Percentiles rank a stretch among this genome's conserved stretches.
Evolutionary conservation across 495 filamentous ascomycete genomes (phyloP).

Genomic region (Emericellopsis terricola): DNA sequence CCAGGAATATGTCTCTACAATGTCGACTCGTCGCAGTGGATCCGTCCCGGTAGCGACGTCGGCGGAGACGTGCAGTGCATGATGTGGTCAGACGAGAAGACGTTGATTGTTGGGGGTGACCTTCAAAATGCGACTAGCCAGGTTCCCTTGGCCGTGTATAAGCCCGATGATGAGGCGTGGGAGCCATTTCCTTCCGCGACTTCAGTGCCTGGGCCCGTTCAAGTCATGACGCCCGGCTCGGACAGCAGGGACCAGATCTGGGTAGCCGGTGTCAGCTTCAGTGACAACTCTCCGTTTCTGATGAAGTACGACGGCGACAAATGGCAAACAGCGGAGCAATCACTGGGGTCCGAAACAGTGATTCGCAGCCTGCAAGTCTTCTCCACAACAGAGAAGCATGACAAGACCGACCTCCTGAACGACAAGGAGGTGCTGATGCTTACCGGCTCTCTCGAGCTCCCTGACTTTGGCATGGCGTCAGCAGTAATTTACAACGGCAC

Average conservation of each 20-base stretch:
- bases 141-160: slow-evolving; percentile 58
- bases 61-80: slow-evolving; percentile 49
- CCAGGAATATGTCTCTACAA: slow-evolving; percentile 65
- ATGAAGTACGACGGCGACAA: slow-evolving; percentile 49
- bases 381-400: slow-evolving; percentile 45
- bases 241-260: slow-evolving; percentile 54
- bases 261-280: slow-evolving; percentile 45
- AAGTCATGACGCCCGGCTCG: slow-evolving; percentile 52
- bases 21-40: slow-evolving; percentile 52
- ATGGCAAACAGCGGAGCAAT: slow-evolving; percentile 34
- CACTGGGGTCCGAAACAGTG: slow-evolving; percentile 41
- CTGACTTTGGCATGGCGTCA: slow-evolving; percentile 62
- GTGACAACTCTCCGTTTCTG: slow-evolving; percentile 54
- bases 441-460: slow-evolving; percentile 59
- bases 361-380: slow-evolving; percentile 74
- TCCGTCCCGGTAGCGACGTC: slow-evolving; percentile 49
- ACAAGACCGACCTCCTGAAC: slow-evolving; percentile 39
- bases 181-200: slow-evolving; percentile 41
- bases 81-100: slow-evolving; percentile 51
- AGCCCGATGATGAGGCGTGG: slow-evolving; percentile 44
- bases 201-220: slow-evolving; percentile 60
- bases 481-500: slow-evolving; percentile 77
- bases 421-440: slow-evolving; percentile 57
- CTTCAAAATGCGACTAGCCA: slow-evolving; percentile 40
- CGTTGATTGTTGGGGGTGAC: slow-evolving; percentile 59